phyloP scores from a whole-genome alignment of 1,284 basidiomycete species.

The Ganoderma boninense region DNA sequence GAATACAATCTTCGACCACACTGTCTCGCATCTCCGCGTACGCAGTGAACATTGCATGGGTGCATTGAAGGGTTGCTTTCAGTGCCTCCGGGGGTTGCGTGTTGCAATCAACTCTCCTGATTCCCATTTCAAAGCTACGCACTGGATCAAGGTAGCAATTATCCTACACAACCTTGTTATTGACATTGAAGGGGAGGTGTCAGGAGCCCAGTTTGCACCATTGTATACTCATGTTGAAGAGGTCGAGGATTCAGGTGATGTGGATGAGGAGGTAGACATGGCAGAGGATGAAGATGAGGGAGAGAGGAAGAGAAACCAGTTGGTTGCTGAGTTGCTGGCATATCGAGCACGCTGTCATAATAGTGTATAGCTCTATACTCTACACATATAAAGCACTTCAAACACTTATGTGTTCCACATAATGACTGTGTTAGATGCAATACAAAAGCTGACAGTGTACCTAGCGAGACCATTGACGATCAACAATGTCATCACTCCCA shows the following conservation, averaged over 20 bases:
- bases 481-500: neutral
- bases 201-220: neutral
- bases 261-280: neutral
- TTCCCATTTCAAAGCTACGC: slow-evolving; percentile 13
- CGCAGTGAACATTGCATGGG: slow-evolving; percentile 41
- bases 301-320: neutral
- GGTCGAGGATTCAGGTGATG: neutral
- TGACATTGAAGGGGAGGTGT: slow-evolving; percentile 3
- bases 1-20: slow-evolving; percentile 44
- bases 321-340: neutral
- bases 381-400: too few species aligned
- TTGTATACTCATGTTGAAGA: neutral
- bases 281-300: neutral
- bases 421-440: too few species aligned
- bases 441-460: too few species aligned
- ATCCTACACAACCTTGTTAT: slow-evolving; percentile 22
- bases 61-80: slow-evolving; percentile 44
- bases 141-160: slow-evolving; percentile 17
- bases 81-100: slow-evolving; percentile 36
- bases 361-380: neutral
- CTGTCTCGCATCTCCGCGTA: slow-evolving; percentile 40
- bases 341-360: neutral
- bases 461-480: neutral
- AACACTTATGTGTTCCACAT: too few species aligned
- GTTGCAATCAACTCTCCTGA: slow-evolving; percentile 9